phyloP scores from a whole-genome alignment of 768 basidiomycete species.

The Boletus insuetus region DNA sequence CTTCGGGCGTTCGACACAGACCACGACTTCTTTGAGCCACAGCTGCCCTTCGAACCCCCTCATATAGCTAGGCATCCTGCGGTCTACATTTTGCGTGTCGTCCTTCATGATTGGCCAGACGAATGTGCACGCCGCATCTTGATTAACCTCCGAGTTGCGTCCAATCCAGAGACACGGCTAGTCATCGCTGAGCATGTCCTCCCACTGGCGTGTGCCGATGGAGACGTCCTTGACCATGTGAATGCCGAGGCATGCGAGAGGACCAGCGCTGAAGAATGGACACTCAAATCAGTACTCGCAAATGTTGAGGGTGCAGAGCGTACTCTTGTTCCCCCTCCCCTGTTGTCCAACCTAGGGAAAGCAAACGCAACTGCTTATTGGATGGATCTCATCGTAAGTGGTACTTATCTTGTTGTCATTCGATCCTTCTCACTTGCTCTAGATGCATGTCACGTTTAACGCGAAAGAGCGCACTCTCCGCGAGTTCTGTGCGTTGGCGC shows the following conservation, averaged over 20 bases:
- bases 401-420: background rate
- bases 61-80: slow-evolving; percentile 42
- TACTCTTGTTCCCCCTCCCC: slow-evolving; percentile 53
- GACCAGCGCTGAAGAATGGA: slow-evolving; percentile 23
- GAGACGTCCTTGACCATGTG: slow-evolving; percentile 11
- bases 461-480: slow-evolving; percentile 68
- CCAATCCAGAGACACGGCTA: slow-evolving; percentile 47
- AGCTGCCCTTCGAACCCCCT: slow-evolving; percentile 37
- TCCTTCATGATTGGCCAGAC: slow-evolving; percentile 81
- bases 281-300: slow-evolving; percentile 30
- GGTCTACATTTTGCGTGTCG: slow-evolving; percentile 67
- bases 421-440: background rate
- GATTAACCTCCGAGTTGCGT: slow-evolving; percentile 41
- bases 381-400: slow-evolving; percentile 62
- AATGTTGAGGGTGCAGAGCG: slow-evolving; percentile 52
- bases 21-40: slow-evolving; percentile 76
- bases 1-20: slow-evolving; percentile 31
- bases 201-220: slow-evolving; percentile 67
- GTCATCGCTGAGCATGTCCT: slow-evolving; percentile 72
- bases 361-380: slow-evolving; percentile 65
- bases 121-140: slow-evolving; percentile 46
- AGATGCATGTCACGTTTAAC: slow-evolving; percentile 74
- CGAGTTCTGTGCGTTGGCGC: slow-evolving; percentile 52
- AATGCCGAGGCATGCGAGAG: slow-evolving; percentile 5
- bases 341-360: slow-evolving; percentile 73